Base-by-base conservation (phyloP, 164 flowering plant genomes). In the Taxillus chinensis region DNA sequence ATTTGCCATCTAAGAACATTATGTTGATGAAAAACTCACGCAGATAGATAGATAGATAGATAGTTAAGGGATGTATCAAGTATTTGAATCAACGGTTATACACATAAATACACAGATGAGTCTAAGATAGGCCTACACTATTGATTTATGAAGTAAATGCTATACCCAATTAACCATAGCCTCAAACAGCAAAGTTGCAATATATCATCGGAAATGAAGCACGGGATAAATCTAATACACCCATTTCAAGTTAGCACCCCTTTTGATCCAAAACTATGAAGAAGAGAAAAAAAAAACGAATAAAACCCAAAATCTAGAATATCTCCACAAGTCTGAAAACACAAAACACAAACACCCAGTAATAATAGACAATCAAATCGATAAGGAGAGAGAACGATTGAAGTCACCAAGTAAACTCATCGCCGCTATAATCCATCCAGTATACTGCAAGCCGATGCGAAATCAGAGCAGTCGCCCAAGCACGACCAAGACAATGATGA, bases 391-490 rank as follows among this genome's bases (percentile, higher is more conserved):
- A 7, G 41, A n/a, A 14, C 12, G 50, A 54, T 46, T 42, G 39
- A 40, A 7, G 50, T 41, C 37, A 45, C 51, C 66, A 42, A 58
- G 53, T 66, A 56, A 60, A 75, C 78, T 65, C 55, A 42, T 64
- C 62, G 52, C 69, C 61, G 43, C 67, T 59, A 43, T 60, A 68
- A 65, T 73, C 77, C 81, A 78, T 78, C 43, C 13, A 50, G 11
- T 43, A 48, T 15, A 61, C 53, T 16, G 52, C 48, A 16, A 10
- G 7, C 8, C 7, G 6, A 43, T 11, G 51, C 51, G 4, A 48
- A 48, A 48, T 3, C 13, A 48, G 12, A 48, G 13, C 10, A 6
- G 46, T 6, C 46, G 0, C 46, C 10, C 46, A 43, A 43, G 46
- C 46, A 43, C 7, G 10, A 43, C 7, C 10, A 48, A 11, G 51